Percentiles rank a stretch among this genome's conserved stretches.
Conservation (phyloP, 1,284 basidiomycete species). For the Fomitiporia mediterranea region DNA sequence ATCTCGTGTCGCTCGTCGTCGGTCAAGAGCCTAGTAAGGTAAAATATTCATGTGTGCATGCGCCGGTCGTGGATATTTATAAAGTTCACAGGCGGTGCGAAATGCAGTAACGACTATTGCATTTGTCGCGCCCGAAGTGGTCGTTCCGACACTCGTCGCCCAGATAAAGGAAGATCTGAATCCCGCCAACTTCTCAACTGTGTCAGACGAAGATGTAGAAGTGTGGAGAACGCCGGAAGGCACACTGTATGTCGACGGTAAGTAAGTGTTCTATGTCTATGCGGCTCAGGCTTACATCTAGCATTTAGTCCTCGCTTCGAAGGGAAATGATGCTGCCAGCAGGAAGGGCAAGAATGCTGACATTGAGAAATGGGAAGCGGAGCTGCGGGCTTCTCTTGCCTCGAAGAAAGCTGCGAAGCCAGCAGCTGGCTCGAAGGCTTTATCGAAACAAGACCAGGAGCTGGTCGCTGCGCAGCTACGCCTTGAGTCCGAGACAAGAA, state of each 20-base stretch:
- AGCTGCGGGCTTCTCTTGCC: conserved; percentile 80
- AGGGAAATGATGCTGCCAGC: conserved; percentile 47
- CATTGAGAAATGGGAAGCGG: conserved; percentile 90
- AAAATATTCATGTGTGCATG: neutral
- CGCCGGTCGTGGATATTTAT: neutral
- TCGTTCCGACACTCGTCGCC: conserved; percentile 66
- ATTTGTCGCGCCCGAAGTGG: conserved; percentile 69
- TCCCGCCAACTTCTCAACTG: conserved; percentile 47
- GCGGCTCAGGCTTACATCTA: neutral
- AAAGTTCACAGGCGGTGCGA: conserved; percentile 53
- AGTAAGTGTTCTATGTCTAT: conserved; percentile 24
- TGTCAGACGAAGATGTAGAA: conserved; percentile 72
- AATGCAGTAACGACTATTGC: conserved; percentile 71
- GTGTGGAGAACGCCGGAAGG: conserved; percentile 85
- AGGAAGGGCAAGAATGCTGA: conserved; percentile 85
- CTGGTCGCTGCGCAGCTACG: conserved; percentile 76
- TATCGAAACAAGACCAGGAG: conserved; percentile 83
- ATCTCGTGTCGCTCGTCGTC: conserved; percentile 47
- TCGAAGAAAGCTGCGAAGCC: conserved; percentile 57
- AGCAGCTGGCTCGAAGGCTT: conserved; percentile 37
- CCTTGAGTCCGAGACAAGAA: conserved; percentile 69
- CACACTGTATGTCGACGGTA: conserved; percentile 74
- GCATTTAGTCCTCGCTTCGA: conserved; percentile 54
- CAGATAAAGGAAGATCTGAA: conserved; percentile 65
- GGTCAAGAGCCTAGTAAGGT: conserved; percentile 40